A percentile compares a stretch with the other conserved stretches of the same genome.
These are phyloP conservation scores for Carex kokanica DNA, from an alignment of 176 grass and related monocot species.

Conservation along the genomic window DNA sequence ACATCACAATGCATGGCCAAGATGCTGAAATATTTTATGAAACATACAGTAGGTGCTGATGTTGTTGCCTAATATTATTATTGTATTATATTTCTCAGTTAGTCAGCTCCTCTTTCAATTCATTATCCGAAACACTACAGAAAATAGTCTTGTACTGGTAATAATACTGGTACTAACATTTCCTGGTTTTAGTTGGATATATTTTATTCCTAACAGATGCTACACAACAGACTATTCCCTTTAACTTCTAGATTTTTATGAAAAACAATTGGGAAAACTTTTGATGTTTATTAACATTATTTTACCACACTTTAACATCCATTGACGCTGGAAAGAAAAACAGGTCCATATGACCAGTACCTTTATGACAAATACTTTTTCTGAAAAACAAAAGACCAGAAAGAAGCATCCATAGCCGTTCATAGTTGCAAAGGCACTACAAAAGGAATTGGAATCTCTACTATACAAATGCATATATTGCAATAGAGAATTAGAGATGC, in stretches of 20 bases:
- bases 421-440: conserved; percentile 35
- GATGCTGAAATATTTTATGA: neutral
- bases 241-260: neutral
- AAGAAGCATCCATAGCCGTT: conserved; percentile 24
- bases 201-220: neutral
- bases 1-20: neutral
- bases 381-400: conserved; percentile 21
- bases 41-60: neutral
- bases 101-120: too few relatives aligned
- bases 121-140: neutral
- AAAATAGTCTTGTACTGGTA: neutral
- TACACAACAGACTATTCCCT: neutral
- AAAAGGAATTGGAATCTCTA: conserved; percentile 24
- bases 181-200: neutral
- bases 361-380: conserved; percentile 23
- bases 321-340: conserved; percentile 19
- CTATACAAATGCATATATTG: conserved; percentile 27
- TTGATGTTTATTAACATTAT: neutral
- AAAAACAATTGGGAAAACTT: neutral
- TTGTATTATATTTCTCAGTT: too few relatives aligned
- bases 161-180: neutral
- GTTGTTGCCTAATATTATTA: neutral
- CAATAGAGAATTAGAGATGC: conserved; percentile 23
- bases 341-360: neutral
- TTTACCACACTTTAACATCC: conserved; percentile 7